Evolutionary conservation across 2,329 filamentous ascomycete species (phyloP), one percentile per base, ranked within the genome.

Genomic region (Microsporum audouinii): DNA sequence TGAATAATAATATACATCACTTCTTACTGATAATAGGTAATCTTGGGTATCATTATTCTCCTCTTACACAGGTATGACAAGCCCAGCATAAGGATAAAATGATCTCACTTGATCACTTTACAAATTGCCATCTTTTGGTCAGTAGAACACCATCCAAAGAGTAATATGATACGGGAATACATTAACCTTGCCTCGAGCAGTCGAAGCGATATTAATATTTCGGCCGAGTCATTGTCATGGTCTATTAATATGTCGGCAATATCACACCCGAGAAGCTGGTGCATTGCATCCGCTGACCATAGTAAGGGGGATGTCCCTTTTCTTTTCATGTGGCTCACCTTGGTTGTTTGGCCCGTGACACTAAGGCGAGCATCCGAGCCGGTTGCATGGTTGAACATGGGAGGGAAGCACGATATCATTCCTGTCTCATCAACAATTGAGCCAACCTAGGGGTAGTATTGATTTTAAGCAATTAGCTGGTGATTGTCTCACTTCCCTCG

Each of bases 261-360:
- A 1, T 71, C 69, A 17, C 75, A 69, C 1, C 78, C 79, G 1
- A 81, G 70, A 4, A 81, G 68, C 53, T 79, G 72, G 47, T 63
- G 64, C 78, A 78, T 80, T 0, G 79, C 78, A 1, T 67, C 53
- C 17, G 74, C 69, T 1, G 74, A 76, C 60, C 80, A 71, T 27
- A 80, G 66, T 27, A 80, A 66, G 65, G 78, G 79, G 1, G 77
- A 77, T 2, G 69, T 64, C 3, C 66, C 66, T 5, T 59, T 45
- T 51, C 51, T 27, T 17, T 49, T 34, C 47, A 36, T 5, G 17
- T 56, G 10, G 17, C 29, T 34, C 17, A 29, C 10, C 41, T 41
- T 39, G 2, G 43, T 14, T 41, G 14, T 43, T 23, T 33, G 27
- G 17, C 33, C 17, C 3, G 49, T 17, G 17, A 39, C 12, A 17